phyloP scores from a whole-genome alignment of 306 rosid species.

The Prunus fruticosa region DNA sequence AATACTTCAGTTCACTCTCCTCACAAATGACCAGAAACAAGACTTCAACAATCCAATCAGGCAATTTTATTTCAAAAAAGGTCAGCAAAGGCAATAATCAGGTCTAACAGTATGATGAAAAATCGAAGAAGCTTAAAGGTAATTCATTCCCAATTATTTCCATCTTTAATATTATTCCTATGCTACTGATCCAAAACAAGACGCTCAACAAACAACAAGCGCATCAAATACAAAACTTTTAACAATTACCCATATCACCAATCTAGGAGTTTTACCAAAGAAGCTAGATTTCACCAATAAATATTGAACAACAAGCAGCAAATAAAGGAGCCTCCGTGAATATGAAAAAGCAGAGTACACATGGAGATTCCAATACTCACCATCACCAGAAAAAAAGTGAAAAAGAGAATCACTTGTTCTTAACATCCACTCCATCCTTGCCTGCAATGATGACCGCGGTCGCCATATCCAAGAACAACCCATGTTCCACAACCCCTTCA shows the following conservation, averaged over 20 bases:
- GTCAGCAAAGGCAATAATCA: background rate
- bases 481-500: conserved; percentile 86
- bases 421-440: conserved; percentile 53
- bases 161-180: conserved; percentile 13
- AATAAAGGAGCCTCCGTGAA: background rate
- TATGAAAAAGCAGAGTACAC: background rate
- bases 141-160: background rate
- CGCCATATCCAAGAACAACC: conserved; percentile 76
- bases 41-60: background rate
- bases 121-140: background rate
- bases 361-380: background rate
- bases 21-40: background rate
- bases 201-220: conserved; percentile 3
- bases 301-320: conserved; percentile 19
- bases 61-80: background rate
- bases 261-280: conserved; percentile 4
- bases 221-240: conserved; percentile 11
- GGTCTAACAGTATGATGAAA: background rate
- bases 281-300: background rate
- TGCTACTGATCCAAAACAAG: background rate
- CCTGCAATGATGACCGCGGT: conserved; percentile 69
- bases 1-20: background rate
- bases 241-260: background rate
- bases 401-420: conserved; percentile 44
- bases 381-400: background rate